Evolutionary conservation across 1,284 basidiomycete species (phyloP).

Genomic region (Schizophyllum commune): DNA sequence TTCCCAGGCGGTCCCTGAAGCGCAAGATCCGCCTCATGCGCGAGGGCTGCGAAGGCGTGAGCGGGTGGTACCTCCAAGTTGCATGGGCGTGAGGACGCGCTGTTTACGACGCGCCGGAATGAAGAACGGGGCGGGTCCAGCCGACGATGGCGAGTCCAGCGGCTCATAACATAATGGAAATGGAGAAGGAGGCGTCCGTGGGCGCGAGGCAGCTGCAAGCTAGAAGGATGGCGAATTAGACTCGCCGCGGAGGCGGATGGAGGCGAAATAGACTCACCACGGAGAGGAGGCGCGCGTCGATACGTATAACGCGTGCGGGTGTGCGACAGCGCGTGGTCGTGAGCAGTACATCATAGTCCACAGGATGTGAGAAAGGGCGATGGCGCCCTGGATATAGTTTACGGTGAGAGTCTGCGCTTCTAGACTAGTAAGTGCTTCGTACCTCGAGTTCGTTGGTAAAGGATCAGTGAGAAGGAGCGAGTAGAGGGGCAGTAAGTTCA

Average conservation of each 20-base stretch:
- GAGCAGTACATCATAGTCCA: not conserved
- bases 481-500: not conserved
- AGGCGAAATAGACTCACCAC: not conserved
- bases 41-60: constrained; percentile 27
- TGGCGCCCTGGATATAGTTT: not conserved
- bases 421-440: constrained; percentile 2
- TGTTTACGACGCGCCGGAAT: constrained; percentile 1
- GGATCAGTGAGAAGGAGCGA: not conserved
- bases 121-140: not conserved
- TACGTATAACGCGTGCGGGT: not conserved
- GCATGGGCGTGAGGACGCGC: not conserved
- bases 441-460: constrained; percentile 53
- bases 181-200: not conserved
- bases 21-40: too few relatives aligned
- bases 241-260: too few relatives aligned
- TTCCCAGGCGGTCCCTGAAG: too few relatives aligned
- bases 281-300: not conserved
- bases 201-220: too few relatives aligned
- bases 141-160: too few relatives aligned
- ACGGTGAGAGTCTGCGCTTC: too few relatives aligned
- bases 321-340: too few relatives aligned
- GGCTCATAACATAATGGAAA: not conserved
- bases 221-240: too few relatives aligned
- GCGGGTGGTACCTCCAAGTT: constrained; percentile 62
- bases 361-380: not conserved